Base-by-base conservation (phyloP, 768 basidiomycete species). In the Leccinum variicolor region DNA sequence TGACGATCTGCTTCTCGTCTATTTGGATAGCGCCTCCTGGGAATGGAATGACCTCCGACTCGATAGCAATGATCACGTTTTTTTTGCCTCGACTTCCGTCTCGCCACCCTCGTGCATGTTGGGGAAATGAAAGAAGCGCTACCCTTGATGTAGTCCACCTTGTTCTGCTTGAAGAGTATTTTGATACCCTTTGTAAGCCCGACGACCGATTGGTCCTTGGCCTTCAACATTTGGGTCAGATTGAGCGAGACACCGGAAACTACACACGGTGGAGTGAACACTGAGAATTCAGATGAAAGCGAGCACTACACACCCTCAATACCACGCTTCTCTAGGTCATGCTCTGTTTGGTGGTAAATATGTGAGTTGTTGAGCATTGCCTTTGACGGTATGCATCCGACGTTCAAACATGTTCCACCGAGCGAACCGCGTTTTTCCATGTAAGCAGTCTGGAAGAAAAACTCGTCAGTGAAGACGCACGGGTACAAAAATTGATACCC, bases 321-420 rank as follows among this genome's bases (percentile, higher is more conserved):
- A 64, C 97, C 96, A 51, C 95, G 89, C 64, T 80, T 79, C 73
- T 90, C 83, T 63, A 94, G 77, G 76, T 98, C 96, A 67, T 98
- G 94, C 65, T 85, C 78, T 2, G 92, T 89, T 79, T 96, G 92
- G 77, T 97, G 95, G 79, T 92, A 98, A 58, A 96, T 79, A 78
- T 97, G 94, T 39, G 96, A 98, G 79, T 98, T 98, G 83, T 99
- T 98, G 61, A 98, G 82, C 96, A 99, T 97, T 54, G 96, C 94
- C 78, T 98, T 98, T 50, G 96, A 98, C 0, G 97, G 96, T 67
- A 98, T 98, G 72, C 97, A 99, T 59, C 97, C 97, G 65, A 98
- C 94, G 71, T 98, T 99, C 62, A 98, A 77, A 82, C 97, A 99
- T 57, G 96, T 99, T 65, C 97, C 97, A 53, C 97, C 96, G 25